A percentile compares a stretch with the other conserved stretches of the same genome.
Conservation (phyloP, 306 rosid species). For the Trichosanthes cucumerina region DNA sequence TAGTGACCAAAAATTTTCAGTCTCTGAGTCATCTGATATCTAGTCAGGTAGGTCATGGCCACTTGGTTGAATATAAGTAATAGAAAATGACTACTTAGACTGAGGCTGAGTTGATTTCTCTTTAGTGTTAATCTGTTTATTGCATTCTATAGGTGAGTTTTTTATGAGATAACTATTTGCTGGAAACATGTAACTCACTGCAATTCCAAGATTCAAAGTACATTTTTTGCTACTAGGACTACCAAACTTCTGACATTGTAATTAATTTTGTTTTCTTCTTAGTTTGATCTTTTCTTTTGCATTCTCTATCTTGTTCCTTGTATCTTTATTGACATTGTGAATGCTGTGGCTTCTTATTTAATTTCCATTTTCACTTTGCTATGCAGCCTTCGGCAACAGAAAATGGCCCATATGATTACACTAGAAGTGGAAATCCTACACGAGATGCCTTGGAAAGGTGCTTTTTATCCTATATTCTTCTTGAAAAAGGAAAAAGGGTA, state of each 20-base stretch:
- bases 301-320: background rate
- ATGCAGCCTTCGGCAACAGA: constrained; percentile 77
- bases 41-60: background rate
- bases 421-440: constrained; percentile 94
- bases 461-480: constrained; percentile 7
- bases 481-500: background rate
- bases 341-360: constrained; percentile 3
- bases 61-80: background rate
- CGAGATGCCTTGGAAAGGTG: constrained; percentile 82
- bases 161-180: background rate
- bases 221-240: background rate
- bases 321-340: background rate
- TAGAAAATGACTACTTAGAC: background rate
- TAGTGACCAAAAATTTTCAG: background rate
- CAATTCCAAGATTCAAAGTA: background rate
- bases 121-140: background rate
- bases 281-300: background rate
- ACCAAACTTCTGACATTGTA: background rate
- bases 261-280: background rate
- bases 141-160: background rate
- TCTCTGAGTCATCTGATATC: background rate
- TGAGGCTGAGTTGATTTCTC: background rate
- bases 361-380: background rate
- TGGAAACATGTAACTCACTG: background rate
- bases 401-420: constrained; percentile 85